Evolutionary conservation across 345 rosid genomes (phyloP).

Genomic region (Camelina laxa): DNA sequence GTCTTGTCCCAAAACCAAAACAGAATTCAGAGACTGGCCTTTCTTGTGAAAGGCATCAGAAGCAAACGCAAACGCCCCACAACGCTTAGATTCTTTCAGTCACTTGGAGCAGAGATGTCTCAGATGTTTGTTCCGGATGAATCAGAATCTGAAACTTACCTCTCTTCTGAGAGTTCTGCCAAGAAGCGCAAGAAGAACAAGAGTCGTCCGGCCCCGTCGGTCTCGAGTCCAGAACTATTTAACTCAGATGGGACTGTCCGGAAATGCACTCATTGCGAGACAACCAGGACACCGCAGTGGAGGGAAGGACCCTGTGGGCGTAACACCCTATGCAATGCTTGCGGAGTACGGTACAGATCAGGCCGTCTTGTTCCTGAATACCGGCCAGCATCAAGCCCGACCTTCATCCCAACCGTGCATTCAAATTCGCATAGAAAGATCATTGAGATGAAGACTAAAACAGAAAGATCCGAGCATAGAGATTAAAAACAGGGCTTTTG

Average conservation of each 20-base stretch:
- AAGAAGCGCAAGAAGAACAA: slow-evolving; percentile 52
- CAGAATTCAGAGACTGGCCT: slow-evolving; percentile 39
- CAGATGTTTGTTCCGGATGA: slow-evolving; percentile 37
- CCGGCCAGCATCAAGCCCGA: slow-evolving; percentile 91
- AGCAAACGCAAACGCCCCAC: slow-evolving; percentile 68
- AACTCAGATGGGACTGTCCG: slow-evolving; percentile 35
- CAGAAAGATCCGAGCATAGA: slow-evolving; percentile 25
- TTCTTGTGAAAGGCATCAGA: slow-evolving; percentile 68
- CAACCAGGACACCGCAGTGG: slow-evolving; percentile 90
- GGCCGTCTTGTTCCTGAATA: slow-evolving; percentile 90
- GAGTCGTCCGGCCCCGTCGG: slow-evolving; percentile 40
- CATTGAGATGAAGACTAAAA: slow-evolving; percentile 56
- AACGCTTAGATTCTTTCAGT: slow-evolving; percentile 30
- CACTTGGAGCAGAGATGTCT: slow-evolving; percentile 40
- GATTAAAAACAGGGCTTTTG: slow-evolving; percentile 14
- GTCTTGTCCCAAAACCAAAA: slow-evolving; percentile 54
- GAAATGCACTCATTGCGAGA: slow-evolving; percentile 79
- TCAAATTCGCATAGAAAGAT: slow-evolving; percentile 88
- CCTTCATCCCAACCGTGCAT: slow-evolving; percentile 66
- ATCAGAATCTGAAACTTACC: slow-evolving; percentile 49
- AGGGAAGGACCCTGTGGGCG: slow-evolving; percentile 93
- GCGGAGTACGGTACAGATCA: slow-evolving; percentile 88
- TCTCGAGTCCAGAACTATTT: slow-evolving; percentile 41
- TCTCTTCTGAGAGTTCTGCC: slow-evolving; percentile 37
- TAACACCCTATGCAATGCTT: slow-evolving; percentile 95